Evolutionary conservation across 2,329 filamentous ascomycete genomes (phyloP).

Genomic region (Neopestalotiopsis rosae): DNA sequence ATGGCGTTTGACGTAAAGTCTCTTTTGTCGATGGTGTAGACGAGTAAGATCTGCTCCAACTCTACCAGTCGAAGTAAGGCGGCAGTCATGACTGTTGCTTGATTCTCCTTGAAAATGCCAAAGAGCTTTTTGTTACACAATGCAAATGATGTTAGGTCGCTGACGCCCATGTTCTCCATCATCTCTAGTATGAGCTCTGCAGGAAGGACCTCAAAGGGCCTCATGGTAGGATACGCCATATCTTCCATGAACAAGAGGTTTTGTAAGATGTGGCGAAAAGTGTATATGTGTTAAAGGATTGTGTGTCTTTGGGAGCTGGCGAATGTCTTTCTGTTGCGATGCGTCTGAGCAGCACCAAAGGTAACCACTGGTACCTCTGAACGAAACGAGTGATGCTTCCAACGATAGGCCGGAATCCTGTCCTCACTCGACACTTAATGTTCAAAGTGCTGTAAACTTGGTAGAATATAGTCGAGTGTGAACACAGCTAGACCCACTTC

Average conservation of each 20-base stretch:
- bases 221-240: background rate
- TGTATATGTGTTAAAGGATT: too few species aligned
- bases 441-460: background rate
- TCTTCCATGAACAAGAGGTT: background rate
- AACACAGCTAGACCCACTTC: background rate
- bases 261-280: background rate
- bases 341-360: background rate
- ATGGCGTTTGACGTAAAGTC: constrained; percentile 30
- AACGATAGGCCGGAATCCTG: too few species aligned
- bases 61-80: constrained; percentile 48
- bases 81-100: constrained; percentile 46
- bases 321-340: background rate
- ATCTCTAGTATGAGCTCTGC: constrained; percentile 55
- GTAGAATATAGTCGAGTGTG: background rate
- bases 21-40: constrained; percentile 47
- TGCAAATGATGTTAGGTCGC: constrained; percentile 46
- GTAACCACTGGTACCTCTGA: background rate
- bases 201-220: constrained; percentile 40
- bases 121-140: constrained; percentile 43
- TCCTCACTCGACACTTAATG: background rate
- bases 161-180: constrained; percentile 49
- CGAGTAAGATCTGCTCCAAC: constrained; percentile 51
- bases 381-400: too few species aligned
- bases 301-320: background rate
- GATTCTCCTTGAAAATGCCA: constrained; percentile 46